These are phyloP conservation scores for Yamadazyma atlantica DNA, from an alignment of 1,139 yeast genomes.

Conservation along the genomic window DNA sequence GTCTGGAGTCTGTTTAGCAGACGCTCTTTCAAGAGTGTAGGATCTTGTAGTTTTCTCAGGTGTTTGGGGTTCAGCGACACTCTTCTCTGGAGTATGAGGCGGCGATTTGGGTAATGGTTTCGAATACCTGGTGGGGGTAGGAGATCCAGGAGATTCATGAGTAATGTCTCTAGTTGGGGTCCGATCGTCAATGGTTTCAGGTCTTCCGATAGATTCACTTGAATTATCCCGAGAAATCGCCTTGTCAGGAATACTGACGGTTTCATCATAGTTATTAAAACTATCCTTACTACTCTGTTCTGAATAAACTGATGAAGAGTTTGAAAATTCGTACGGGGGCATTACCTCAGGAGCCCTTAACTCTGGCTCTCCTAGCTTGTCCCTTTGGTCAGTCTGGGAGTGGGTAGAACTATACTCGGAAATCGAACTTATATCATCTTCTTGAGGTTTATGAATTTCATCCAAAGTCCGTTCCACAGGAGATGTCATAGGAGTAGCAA, in stretches of 20 bases:
- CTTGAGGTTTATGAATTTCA: background rate
- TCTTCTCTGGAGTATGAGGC: slow-evolving; percentile 2
- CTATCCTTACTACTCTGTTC: background rate
- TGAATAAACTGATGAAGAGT: slow-evolving; percentile 1
- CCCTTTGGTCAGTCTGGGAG: too few species aligned
- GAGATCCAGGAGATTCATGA: background rate
- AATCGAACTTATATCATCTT: background rate
- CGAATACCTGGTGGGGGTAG: background rate
- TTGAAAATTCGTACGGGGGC: background rate
- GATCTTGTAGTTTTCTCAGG: too few species aligned
- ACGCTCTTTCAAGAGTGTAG: too few species aligned
- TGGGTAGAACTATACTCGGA: background rate
- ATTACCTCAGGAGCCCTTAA: too few species aligned
- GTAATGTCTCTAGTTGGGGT: slow-evolving; percentile 1
- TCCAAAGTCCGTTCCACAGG: slow-evolving; percentile 4
- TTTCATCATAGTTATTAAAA: background rate
- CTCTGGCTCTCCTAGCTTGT: too few species aligned
- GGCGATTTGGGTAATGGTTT: background rate
- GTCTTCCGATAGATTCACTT: background rate
- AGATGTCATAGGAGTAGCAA: slow-evolving; percentile 8
- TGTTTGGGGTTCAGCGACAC: too few species aligned
- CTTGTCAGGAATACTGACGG: background rate
- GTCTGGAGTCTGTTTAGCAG: too few species aligned
- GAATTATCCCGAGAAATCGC: background rate
- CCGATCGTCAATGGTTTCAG: background rate